Conservation (phyloP, 345 rosid species). For the Pistacia vera region DNA sequence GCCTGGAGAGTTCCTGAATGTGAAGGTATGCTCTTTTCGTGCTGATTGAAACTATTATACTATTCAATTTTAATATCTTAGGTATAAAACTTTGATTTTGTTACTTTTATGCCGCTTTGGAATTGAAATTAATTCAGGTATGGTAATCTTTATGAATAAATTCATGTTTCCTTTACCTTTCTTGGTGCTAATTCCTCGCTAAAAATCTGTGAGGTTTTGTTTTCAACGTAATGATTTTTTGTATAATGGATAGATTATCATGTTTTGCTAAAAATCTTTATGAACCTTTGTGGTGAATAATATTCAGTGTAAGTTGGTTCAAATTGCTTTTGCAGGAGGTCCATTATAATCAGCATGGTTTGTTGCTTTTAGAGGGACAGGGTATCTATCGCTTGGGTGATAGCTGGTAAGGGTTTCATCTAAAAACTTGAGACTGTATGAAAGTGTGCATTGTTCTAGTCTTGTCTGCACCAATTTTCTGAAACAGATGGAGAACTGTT, state of each 20-base stretch:
- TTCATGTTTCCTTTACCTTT: background rate
- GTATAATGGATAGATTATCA: background rate
- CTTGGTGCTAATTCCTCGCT: background rate
- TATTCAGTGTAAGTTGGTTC: background rate
- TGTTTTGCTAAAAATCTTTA: background rate
- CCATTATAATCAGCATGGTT: conserved; percentile 93
- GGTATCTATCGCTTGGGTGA: conserved; percentile 90
- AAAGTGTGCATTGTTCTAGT: background rate
- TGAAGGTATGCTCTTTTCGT: conserved; percentile 56
- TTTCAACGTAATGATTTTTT: background rate
- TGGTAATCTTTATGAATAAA: conserved; percentile 2
- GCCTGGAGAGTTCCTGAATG: conserved; percentile 89
- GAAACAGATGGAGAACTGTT: background rate
- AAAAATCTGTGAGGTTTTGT: background rate
- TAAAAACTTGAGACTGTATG: conserved; percentile 12
- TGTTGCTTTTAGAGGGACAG: conserved; percentile 90
- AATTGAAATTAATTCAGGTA: background rate
- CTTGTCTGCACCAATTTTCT: background rate
- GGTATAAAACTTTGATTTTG: conserved; percentile 5
- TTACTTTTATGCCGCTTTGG: background rate
- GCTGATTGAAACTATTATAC: conserved; percentile 7
- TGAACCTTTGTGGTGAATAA: background rate
- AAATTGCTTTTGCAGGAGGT: conserved; percentile 68
- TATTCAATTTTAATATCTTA: conserved; percentile 13
- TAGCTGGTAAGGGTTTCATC: conserved; percentile 60